Evolutionary conservation across 1,139 yeast species (phyloP).

Genomic region (Hanseniaspora sp.): DNA sequence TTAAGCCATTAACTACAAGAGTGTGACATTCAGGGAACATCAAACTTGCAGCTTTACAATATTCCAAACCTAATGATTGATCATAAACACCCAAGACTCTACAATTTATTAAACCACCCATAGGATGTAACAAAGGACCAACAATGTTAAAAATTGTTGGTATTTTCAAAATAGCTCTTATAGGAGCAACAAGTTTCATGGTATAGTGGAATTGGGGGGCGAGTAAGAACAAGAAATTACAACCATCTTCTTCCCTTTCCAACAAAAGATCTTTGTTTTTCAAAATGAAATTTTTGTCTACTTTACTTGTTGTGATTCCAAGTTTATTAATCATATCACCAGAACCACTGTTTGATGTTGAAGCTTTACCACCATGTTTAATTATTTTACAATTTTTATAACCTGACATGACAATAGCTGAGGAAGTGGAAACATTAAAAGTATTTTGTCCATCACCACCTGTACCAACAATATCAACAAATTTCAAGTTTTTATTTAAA

Average conservation of each 20-base stretch:
- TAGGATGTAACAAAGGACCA: conserved; percentile 90
- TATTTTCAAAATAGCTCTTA: conserved; percentile 66
- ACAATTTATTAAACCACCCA: conserved; percentile 51
- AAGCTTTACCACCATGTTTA: conserved; percentile 94
- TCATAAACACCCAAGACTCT: conserved; percentile 84
- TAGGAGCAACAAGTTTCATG: conserved; percentile 70
- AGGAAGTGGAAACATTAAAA: conserved; percentile 86
- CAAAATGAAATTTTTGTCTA: conserved; percentile 35
- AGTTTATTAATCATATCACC: conserved; percentile 71
- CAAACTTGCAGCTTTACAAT: conserved; percentile 63
- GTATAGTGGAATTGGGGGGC: conserved; percentile 96
- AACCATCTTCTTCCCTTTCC: conserved; percentile 35
- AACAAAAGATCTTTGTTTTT: conserved; percentile 47
- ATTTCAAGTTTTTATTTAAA: conserved; percentile 30
- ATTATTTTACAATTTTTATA: conserved; percentile 64
- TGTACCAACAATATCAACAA: conserved; percentile 88
- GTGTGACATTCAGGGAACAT: conserved; percentile 36
- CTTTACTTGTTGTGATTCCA: conserved; percentile 66
- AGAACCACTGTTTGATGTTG: conserved; percentile 85
- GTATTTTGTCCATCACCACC: conserved; percentile 98
- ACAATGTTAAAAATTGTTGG: conserved; percentile 89
- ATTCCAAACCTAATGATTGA: conserved; percentile 64
- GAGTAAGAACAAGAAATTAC: conserved; percentile 57
- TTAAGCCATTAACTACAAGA: conserved; percentile 82
- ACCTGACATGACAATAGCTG: conserved; percentile 91